Base-by-base conservation (phyloP, 2,329 filamentous ascomycete species). In the Penicillium sp. region DNA sequence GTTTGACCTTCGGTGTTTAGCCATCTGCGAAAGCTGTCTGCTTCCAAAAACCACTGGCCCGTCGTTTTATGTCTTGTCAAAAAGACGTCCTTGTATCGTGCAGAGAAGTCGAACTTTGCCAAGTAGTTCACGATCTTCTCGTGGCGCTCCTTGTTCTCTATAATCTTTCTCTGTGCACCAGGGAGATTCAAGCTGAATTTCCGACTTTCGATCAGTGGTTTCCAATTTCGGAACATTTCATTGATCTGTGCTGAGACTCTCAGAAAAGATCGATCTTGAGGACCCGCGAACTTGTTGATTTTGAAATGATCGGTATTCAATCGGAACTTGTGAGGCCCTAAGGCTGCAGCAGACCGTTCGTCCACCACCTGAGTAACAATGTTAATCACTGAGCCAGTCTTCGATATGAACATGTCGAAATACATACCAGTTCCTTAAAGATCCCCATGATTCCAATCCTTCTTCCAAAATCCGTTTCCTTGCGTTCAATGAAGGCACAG, bases 221-320 rank as follows among this genome's bases (percentile, higher is more conserved):
- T 37, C 41, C 41, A 44, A 18, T 36, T 36, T 16, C n/a, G 29
- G 11, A 36, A 44, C 41, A 44, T 44, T 16, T 37, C 41, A 14
- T 29, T 44, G 14, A 44, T 44, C 11, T 44, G 19, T 10, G 41
- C 25, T 3, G 41, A 44, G 9, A 44, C 41, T 16, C 31, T 30
- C 22, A 37, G 14, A 12, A 30, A 44, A 3, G 41, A 44, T 19
- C 41, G 33, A 22, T 44, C 41, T 14, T 29, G 33, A 7, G 41
- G 41, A 4, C 41, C 41, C n/a, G 41, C 29, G 13, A 19, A 44
- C 14, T 44, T 44, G 33, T 44, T 44, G n/a, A 44, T 44, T 30
- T 44, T 44, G 25, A 44, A 44, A 35, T 44, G 41, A 44, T 44
- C 41, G 2, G 41, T 44, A 10, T 44, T 44, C 33, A 44, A 16